A percentile compares a stretch with the other conserved stretches of the same genome.
These are phyloP conservation scores for Cercospora sojina DNA, from an alignment of 2,329 filamentous ascomycete species.

Conservation along the genomic window DNA sequence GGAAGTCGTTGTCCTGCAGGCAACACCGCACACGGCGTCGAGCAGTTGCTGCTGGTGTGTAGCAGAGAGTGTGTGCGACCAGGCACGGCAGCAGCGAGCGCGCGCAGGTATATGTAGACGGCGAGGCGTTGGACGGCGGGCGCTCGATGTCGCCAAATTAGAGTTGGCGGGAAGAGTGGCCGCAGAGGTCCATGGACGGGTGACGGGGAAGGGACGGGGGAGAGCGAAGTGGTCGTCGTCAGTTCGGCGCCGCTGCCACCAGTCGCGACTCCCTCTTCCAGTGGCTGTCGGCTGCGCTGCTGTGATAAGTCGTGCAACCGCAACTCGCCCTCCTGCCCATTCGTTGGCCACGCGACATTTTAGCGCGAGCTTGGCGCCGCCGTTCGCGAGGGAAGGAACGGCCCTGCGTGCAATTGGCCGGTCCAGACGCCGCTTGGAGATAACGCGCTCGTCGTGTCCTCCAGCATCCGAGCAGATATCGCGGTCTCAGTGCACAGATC, in stretches of 20 bases:
- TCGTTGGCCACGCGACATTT: slow-evolving; percentile 10
- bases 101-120: neutral
- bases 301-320: slow-evolving; percentile 12
- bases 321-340: neutral
- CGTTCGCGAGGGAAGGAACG: neutral
- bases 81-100: slow-evolving; percentile 7
- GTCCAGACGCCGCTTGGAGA: neutral
- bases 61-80: slow-evolving; percentile 7
- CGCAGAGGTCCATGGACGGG: neutral
- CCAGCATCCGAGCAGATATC: neutral
- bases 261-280: neutral
- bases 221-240: neutral
- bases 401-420: neutral
- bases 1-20: neutral
- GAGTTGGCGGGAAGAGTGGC: slow-evolving; percentile 1
- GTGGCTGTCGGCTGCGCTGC: neutral
- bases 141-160: neutral
- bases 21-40: slow-evolving; percentile 3
- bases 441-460: neutral
- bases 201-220: too few species aligned
- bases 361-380: neutral
- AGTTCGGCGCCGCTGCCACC: slow-evolving; percentile 1
- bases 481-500: too few species aligned
- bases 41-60: neutral
- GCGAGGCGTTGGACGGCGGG: neutral